A percentile compares a stretch with the other conserved stretches of the same genome.
phyloP scores from a whole-genome alignment of 768 basidiomycete genomes.

The Psilocybe tampanensis region DNA sequence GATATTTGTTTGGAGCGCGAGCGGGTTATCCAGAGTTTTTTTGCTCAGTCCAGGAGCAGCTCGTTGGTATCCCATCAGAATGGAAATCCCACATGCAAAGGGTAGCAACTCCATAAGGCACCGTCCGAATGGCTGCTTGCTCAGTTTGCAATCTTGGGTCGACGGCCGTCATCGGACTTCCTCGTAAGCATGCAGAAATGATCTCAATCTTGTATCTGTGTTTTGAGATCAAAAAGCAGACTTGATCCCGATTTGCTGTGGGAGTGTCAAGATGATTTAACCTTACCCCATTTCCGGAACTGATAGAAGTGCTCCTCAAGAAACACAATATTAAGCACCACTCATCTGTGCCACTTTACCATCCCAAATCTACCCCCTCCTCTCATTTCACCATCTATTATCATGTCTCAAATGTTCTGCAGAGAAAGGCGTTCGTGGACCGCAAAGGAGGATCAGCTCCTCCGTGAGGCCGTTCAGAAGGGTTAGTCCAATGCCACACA shows the following conservation, averaged over 20 bases:
- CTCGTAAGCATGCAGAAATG: slow-evolving; percentile 31
- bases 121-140: slow-evolving; percentile 14
- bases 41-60: background rate
- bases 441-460: slow-evolving; percentile 52
- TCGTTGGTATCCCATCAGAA: slow-evolving; percentile 13
- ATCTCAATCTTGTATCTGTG: slow-evolving; percentile 30
- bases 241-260: slow-evolving; percentile 39
- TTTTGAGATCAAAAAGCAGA: slow-evolving; percentile 11
- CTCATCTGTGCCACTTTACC: slow-evolving; percentile 26
- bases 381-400: slow-evolving; percentile 12
- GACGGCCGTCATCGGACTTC: slow-evolving; percentile 32
- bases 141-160: slow-evolving; percentile 12
- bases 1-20: background rate
- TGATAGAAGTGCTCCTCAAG: slow-evolving; percentile 20
- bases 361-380: slow-evolving; percentile 25
- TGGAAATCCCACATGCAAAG: slow-evolving; percentile 21
- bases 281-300: slow-evolving; percentile 28
- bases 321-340: slow-evolving; percentile 28
- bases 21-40: background rate
- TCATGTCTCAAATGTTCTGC: slow-evolving; percentile 35
- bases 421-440: slow-evolving; percentile 57
- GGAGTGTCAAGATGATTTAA: slow-evolving; percentile 25
- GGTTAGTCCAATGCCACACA: slow-evolving; percentile 30
- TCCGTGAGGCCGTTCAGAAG: slow-evolving; percentile 51
- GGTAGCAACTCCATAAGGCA: slow-evolving; percentile 30